Percentiles rank a stretch among this genome's conserved stretches.
These are phyloP conservation scores for Colletotrichum sp. DNA, from an alignment of 2,329 filamentous ascomycete genomes.

Conservation along the genomic window DNA sequence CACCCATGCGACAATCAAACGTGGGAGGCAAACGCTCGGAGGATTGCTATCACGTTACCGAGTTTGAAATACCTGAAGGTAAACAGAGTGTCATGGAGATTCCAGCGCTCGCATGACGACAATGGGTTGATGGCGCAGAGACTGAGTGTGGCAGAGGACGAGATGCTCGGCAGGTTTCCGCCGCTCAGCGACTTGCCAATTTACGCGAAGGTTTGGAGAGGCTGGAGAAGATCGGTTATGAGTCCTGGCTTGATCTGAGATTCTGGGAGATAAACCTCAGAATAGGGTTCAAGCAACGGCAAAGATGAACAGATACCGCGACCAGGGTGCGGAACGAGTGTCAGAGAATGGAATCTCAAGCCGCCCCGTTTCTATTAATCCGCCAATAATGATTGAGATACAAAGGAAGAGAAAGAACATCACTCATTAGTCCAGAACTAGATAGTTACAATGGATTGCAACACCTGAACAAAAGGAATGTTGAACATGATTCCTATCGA, in stretches of 20 bases:
- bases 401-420: background rate
- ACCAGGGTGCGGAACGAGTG: background rate
- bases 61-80: background rate
- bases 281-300: background rate
- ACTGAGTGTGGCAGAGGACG: background rate
- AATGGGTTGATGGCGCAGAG: background rate
- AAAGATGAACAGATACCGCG: background rate
- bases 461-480: background rate
- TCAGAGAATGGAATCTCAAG: background rate
- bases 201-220: background rate
- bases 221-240: background rate
- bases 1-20: rapidly evolving
- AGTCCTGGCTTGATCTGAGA: background rate
- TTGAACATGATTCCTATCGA: background rate
- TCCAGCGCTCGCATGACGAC: background rate
- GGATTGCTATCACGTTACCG: rapidly evolving
- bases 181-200: background rate
- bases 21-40: background rate
- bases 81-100: background rate
- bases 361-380: background rate
- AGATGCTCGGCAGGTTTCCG: background rate
- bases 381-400: background rate
- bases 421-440: background rate
- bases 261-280: background rate
- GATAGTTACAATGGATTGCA: background rate